Evolutionary conservation across 805 yeast species (phyloP), one percentile per base, ranked within the genome.

Genomic region (Candida ovalis): DNA sequence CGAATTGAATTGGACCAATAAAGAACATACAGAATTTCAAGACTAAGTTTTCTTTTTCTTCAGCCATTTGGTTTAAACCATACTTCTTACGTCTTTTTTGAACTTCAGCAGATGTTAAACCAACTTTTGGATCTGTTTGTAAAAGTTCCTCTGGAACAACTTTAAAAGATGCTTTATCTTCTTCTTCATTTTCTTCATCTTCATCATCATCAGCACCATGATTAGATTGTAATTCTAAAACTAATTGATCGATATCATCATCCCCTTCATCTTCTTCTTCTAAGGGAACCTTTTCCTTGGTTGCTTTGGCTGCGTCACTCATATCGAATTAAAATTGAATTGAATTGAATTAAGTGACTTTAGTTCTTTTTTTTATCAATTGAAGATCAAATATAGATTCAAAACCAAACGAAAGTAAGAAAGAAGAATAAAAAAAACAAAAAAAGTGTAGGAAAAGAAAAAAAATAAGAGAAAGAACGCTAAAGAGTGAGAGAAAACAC

Each of bases 1-100:
- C 96, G 82, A 88, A 88, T 76, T 88, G 96, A 70, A 88, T 88
- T 58, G 96, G 96, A 74, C 96, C 96, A 57, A 88, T 84, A 70
- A 88, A 88, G 78, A 87, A 88, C 84, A 80, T 78, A 63, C 83
- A 63, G 69, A 88, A 87, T 77, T 88, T 88, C 59, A 86, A 73
- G 51, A 87, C 55, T 70, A 85, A 56, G 74, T 84, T 85, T 74
- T 87, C 94, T 60, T 78, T 72, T 68, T 88, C 95, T 73, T 88
- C 96, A 57, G 86, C 81, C 92, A 88, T 86, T 74, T 86, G 89
- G 73, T 88, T 88, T 56, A 81, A 74, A 78, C 96, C 96, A 65
- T 71, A 88, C 80, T 84, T 86, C 86, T 86, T 87, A 75, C 94
- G 80, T 78, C 96, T 82, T 70, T 75, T 81, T 63, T 69, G 46